Conservation (phyloP, 108 stramenopile genomes). For the Aurantiochytrium sp. region DNA sequence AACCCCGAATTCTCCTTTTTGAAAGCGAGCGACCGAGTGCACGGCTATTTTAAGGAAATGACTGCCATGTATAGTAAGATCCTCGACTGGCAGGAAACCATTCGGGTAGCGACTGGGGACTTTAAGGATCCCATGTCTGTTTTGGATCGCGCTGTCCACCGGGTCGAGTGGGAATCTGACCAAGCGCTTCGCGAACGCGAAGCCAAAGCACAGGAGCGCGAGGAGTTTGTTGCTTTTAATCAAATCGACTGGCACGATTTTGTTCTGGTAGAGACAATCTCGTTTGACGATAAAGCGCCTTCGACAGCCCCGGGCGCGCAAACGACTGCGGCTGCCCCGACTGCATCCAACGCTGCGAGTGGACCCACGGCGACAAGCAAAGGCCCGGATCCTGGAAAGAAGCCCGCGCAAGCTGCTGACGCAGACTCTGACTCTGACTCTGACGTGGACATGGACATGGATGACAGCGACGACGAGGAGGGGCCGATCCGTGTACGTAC, state of each 20-base stretch:
- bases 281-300: not conserved
- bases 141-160: not conserved
- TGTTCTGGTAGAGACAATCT: not conserved
- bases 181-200: not conserved
- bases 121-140: not conserved
- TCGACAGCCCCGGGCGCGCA: not conserved
- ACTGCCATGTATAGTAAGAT: not conserved
- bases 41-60: not conserved
- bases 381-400: not conserved
- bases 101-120: not conserved
- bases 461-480: not conserved
- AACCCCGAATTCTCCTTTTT: not conserved
- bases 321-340: not conserved
- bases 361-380: not conserved
- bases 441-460: slow-evolving; percentile 8
- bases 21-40: not conserved
- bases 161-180: slow-evolving; percentile 6
- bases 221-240: not conserved
- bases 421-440: not conserved
- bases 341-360: not conserved
- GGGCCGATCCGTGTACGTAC: not conserved
- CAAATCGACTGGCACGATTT: slow-evolving; percentile 18
- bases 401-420: not conserved
- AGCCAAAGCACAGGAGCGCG: not conserved
- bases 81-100: not conserved